A percentile compares a stretch with the other conserved stretches of the same genome.
Conservation (phyloP, 805 yeast genomes). For the Metschnikowia picachoensis region DNA sequence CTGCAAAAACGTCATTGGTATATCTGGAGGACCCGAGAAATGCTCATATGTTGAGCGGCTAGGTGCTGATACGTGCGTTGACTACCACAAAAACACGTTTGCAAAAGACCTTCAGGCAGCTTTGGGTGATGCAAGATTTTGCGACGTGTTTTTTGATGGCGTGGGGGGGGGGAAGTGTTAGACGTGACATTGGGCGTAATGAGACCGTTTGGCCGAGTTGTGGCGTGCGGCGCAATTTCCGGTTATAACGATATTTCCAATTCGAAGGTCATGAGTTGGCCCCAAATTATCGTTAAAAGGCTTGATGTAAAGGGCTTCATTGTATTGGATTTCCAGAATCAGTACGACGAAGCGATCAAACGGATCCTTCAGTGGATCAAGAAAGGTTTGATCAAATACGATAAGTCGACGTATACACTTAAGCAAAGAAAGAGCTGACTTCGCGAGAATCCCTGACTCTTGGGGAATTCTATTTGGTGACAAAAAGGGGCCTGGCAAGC, state of each 20-base stretch:
- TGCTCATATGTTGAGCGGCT: slow-evolving; percentile 48
- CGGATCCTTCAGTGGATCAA: slow-evolving; percentile 23
- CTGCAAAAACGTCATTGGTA: slow-evolving; percentile 54
- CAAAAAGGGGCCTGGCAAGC: slow-evolving; percentile 46
- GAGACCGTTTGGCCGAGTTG: slow-evolving; percentile 34
- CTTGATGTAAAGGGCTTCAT: slow-evolving; percentile 18
- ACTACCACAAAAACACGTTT: slow-evolving; percentile 33
- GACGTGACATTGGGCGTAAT: slow-evolving; percentile 16
- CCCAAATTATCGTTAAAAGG: slow-evolving; percentile 44
- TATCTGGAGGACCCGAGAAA: slow-evolving; percentile 58
- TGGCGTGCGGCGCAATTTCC: slow-evolving; percentile 62
- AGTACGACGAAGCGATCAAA: slow-evolving; percentile 34
- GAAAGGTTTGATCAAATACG: slow-evolving; percentile 18
- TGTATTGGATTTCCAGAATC: slow-evolving; percentile 17
- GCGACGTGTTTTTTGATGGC: slow-evolving; percentile 24
- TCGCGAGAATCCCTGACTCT: slow-evolving; percentile 41
- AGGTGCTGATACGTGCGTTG: slow-evolving; percentile 51
- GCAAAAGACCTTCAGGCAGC: slow-evolving; percentile 1
- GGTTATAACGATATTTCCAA: slow-evolving; percentile 47
- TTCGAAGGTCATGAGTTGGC: slow-evolving; percentile 37
- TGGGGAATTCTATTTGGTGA: slow-evolving; percentile 47
- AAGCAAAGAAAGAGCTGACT: slow-evolving; percentile 21
- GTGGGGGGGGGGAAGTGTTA: slow-evolving; percentile 26
- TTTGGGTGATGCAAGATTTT: slow-evolving; percentile 4
- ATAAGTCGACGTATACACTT: slow-evolving; percentile 14